Base-by-base conservation (phyloP, 352 stramenopile species). In the Phytophthora palmivora region DNA sequence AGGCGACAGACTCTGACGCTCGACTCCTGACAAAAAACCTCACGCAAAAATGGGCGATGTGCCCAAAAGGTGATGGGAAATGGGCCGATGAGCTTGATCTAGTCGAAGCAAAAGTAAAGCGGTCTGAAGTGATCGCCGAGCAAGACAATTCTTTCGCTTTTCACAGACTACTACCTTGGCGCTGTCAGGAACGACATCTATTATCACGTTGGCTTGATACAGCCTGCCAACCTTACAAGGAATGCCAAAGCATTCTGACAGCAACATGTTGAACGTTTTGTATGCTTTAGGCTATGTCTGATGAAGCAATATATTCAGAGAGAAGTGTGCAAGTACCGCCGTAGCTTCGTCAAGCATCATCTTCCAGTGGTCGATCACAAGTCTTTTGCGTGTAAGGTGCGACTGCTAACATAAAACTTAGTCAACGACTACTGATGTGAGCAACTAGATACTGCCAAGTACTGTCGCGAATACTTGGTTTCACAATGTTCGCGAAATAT, bases 1-100 rank as follows among this genome's bases (percentile, higher is more conserved):
- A 18, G 34, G 62, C 64, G 42, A 73, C 38, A 5, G 7, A 4
- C 48, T 32, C 59, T 68, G 58, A 48, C 58, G 57, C 36, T n/a
- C 38, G 19, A 24, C 15, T 41, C 26, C 28, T 57, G 45, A 45
- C 22, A 44, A 60, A 53, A 47, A 54, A 50, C 55, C 38, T 46
- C 51, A 18, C 19, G 12, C 5, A 28, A n/a, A 51, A 64, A 51
- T 38, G 56, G 32, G 46, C 1, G 12, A 10, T 11, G 0, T 36
- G 4, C 19, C 34, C 47, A 55, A 34, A 45, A 34, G 3, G 5
- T 15, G 16, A 5, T n/a, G 38, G 30, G 7, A 34, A 34, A 34
- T 34, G 30, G 30, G 24, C 3, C 24, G 3, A 28, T 28, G 24
- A 6, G 24, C 24, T 28, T 28, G 24, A 28, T 28, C 24, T 28